These are phyloP conservation scores for Arachis hypogaea DNA, from an alignment of 306 rosid genomes.

Conservation along the genomic window DNA sequence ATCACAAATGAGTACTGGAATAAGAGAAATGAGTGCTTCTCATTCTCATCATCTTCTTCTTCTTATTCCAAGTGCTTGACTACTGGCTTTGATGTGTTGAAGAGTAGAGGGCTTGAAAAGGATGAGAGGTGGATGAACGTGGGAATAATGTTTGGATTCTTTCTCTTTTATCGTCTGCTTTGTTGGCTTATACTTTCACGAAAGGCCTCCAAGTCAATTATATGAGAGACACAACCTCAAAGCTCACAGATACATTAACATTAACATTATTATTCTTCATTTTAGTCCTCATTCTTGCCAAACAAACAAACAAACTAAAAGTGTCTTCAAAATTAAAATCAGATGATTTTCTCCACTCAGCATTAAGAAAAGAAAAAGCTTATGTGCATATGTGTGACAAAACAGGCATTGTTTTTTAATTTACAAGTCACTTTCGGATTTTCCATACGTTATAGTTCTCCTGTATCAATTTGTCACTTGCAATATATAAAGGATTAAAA, in stretches of 20 bases:
- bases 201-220: slow-evolving; percentile 64
- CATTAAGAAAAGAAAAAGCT: no score
- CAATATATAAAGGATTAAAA: no score
- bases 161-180: slow-evolving; percentile 74
- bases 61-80: slow-evolving; percentile 39
- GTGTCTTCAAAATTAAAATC: no score
- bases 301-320: background rate
- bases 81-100: slow-evolving; percentile 74
- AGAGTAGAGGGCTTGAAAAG: slow-evolving; percentile 75
- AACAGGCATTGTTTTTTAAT: no score
- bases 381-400: no score
- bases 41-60: background rate
- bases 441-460: no score
- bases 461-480: no score
- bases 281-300: background rate
- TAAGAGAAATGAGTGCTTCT: slow-evolving; percentile 44
- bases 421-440: no score
- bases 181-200: slow-evolving; percentile 79
- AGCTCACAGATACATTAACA: no score
- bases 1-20: slow-evolving; percentile 85
- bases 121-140: slow-evolving; percentile 78
- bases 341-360: no score
- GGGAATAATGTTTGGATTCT: slow-evolving; percentile 77
- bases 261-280: background rate
- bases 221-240: slow-evolving; percentile 23